Evolutionary conservation across 208 protist genomes (phyloP).

Genomic region (Angomonas ambiguus): DNA sequence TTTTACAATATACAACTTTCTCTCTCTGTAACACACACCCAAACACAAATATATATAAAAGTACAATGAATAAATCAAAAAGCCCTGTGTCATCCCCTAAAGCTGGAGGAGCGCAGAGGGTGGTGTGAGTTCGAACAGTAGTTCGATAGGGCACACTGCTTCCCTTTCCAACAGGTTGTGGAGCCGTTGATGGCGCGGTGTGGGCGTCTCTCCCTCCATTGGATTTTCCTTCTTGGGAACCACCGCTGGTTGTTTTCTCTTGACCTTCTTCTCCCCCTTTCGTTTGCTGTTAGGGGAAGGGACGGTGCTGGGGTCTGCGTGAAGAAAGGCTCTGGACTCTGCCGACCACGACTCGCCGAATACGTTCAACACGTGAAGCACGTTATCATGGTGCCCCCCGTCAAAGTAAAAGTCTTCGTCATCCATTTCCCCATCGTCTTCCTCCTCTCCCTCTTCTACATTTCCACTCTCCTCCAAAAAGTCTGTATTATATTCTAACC

Average conservation of each 20-base stretch:
- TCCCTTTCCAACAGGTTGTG: background rate
- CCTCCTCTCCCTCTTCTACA: background rate
- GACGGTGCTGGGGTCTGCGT: background rate
- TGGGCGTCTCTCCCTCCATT: background rate
- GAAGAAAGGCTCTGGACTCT: background rate
- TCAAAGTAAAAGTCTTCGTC: slow-evolving; percentile 8
- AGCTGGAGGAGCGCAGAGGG: background rate
- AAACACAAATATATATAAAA: background rate
- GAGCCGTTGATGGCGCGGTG: background rate
- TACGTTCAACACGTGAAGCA: background rate
- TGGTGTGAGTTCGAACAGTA: background rate
- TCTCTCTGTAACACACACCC: too few relatives aligned
- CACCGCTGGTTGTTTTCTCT: background rate
- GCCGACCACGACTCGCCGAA: background rate
- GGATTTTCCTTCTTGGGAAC: background rate
- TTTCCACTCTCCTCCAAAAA: too few relatives aligned
- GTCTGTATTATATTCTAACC: background rate
- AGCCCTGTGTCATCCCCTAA: background rate
- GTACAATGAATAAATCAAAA: background rate
- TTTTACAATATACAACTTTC: background rate
- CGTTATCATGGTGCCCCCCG: slow-evolving; percentile 1
- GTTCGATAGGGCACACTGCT: background rate
- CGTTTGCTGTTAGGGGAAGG: background rate
- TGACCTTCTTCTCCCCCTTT: background rate
- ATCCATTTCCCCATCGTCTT: background rate